These are phyloP conservation scores for Rhizopogon parksii DNA, from an alignment of 1,284 basidiomycete genomes.

Conservation along the genomic window DNA sequence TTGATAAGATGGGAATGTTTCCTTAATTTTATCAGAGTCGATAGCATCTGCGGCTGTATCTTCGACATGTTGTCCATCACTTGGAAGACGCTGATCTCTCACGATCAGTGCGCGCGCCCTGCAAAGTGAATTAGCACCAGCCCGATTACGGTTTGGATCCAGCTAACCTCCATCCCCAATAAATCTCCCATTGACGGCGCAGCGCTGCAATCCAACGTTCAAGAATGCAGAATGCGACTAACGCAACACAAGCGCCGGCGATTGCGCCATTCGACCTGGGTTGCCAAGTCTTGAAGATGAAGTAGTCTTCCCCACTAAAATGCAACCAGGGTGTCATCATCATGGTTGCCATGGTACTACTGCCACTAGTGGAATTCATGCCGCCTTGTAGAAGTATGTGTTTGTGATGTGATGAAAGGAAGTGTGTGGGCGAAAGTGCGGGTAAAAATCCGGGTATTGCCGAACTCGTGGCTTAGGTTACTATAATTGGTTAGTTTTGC, in stretches of 20 bases:
- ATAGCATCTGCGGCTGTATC: neutral
- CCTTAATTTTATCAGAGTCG: neutral
- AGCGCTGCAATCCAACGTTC: conserved; percentile 61
- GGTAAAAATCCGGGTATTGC: neutral
- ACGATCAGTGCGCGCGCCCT: conserved; percentile 11
- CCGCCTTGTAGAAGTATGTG: neutral
- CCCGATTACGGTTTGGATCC: neutral
- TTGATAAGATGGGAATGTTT: neutral
- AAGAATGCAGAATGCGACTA: conserved; percentile 59
- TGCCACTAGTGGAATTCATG: conserved; percentile 9
- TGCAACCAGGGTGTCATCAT: conserved; percentile 64
- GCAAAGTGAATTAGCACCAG: neutral
- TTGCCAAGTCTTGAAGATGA: conserved; percentile 64
- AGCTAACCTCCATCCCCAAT: conserved; percentile 56
- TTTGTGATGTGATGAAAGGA: neutral
- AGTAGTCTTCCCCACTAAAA: conserved; percentile 51
- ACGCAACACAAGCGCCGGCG: conserved; percentile 65
- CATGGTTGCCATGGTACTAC: conserved; percentile 17
- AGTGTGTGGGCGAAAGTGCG: neutral
- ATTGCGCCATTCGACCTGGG: conserved; percentile 63
- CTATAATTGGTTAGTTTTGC: neutral
- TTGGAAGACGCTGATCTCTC: neutral
- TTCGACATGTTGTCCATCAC: neutral
- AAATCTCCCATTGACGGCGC: conserved; percentile 42
- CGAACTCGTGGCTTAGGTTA: neutral